Percentiles rank a stretch among this genome's conserved stretches.
Evolutionary conservation across 2,329 filamentous ascomycete species (phyloP).

Genomic region (Alternaria brassicae): DNA sequence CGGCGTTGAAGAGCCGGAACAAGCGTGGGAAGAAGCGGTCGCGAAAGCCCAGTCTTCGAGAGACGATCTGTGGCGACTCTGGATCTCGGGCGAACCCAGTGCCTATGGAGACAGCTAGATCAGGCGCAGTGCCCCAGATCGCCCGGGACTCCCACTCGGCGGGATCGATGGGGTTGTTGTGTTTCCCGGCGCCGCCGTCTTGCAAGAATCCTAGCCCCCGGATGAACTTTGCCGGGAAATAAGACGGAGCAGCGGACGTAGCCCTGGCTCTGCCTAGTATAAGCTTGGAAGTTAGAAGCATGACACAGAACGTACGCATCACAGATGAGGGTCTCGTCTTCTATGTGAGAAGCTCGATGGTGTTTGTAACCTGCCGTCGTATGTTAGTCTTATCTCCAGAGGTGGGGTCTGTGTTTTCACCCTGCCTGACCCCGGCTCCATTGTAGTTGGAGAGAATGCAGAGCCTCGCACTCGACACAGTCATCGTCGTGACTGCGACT

Average conservation of each 20-base stretch:
- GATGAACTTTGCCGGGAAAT: conserved; percentile 27
- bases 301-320: conserved; percentile 14
- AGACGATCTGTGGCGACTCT: not conserved
- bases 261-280: conserved; percentile 16
- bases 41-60: conserved; percentile 13
- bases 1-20: conserved; percentile 17
- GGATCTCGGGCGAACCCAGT: conserved; percentile 15
- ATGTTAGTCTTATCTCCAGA: not conserved
- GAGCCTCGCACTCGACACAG: conserved; percentile 10
- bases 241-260: conserved; percentile 19
- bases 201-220: conserved; percentile 15
- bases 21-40: conserved; percentile 19
- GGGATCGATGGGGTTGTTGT: conserved; percentile 20
- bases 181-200: conserved; percentile 16
- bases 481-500: conserved; percentile 20
- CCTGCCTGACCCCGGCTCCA: conserved; percentile 5
- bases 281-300: not conserved
- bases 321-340: conserved; percentile 17
- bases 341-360: conserved; percentile 6
- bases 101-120: conserved; percentile 21
- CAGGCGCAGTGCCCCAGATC: conserved; percentile 14
- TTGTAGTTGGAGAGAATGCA: conserved; percentile 29
- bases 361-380: conserved; percentile 18
- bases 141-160: conserved; percentile 20
- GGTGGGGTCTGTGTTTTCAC: conserved; percentile 4